Evolutionary conservation across 768 basidiomycete species (phyloP).

Genomic region (Pluteus cervinus): DNA sequence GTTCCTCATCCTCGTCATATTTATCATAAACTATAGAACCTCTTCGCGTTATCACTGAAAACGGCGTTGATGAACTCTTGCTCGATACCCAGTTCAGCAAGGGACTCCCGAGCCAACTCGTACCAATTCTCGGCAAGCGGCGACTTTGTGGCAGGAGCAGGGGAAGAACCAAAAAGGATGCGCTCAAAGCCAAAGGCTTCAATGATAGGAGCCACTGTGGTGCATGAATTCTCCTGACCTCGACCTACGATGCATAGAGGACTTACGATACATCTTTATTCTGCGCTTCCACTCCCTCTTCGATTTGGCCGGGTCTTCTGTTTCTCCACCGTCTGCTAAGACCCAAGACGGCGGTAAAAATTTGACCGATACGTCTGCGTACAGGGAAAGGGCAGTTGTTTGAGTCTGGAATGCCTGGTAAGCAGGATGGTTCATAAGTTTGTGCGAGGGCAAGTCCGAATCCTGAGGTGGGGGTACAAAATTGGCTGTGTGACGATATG

Average conservation of each 20-base stretch:
- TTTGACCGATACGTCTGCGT: conserved; percentile 66
- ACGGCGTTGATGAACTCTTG: conserved; percentile 73
- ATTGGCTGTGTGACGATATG: conserved; percentile 47
- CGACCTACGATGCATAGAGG: background rate
- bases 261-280: conserved; percentile 84
- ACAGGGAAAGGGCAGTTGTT: conserved; percentile 66
- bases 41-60: conserved; percentile 49
- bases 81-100: conserved; percentile 75
- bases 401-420: conserved; percentile 72
- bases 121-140: conserved; percentile 67
- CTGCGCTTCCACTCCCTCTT: conserved; percentile 65
- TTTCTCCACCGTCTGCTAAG: conserved; percentile 24
- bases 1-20: no score
- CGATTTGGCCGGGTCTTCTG: conserved; percentile 34
- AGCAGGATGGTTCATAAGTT: conserved; percentile 71
- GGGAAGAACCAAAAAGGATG: conserved; percentile 78
- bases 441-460: conserved; percentile 64
- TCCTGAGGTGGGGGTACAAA: conserved; percentile 76
- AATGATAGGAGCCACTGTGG: conserved; percentile 68
- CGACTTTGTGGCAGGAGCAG: conserved; percentile 43
- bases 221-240: conserved; percentile 3
- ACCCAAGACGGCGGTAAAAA: conserved; percentile 76
- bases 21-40: conserved; percentile 36
- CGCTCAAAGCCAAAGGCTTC: conserved; percentile 84
- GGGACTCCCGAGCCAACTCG: conserved; percentile 69